These are phyloP conservation scores for Ramaria sp. DNA, from an alignment of 768 basidiomycete species.

Conservation along the genomic window DNA sequence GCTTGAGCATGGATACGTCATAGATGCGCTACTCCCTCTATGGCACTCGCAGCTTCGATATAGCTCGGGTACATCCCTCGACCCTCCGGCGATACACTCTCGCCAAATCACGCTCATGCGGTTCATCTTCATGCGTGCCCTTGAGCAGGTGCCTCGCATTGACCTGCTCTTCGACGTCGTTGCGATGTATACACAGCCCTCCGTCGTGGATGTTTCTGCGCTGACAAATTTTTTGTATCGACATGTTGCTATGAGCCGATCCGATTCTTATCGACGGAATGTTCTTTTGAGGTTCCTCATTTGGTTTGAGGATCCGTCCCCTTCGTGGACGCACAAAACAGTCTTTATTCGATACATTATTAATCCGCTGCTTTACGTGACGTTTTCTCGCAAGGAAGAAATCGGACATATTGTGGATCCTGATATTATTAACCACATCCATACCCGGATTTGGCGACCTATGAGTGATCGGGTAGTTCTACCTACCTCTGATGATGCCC, in stretches of 20 bases:
- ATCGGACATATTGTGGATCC: slow-evolving; percentile 47
- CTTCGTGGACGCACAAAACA: slow-evolving; percentile 68
- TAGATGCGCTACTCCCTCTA: slow-evolving; percentile 60
- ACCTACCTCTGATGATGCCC: slow-evolving; percentile 62
- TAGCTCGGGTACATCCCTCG: background rate
- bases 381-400: slow-evolving; percentile 49
- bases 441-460: slow-evolving; percentile 73
- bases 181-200: slow-evolving; percentile 64
- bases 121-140: slow-evolving; percentile 63
- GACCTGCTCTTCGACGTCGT: slow-evolving; percentile 86
- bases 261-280: slow-evolving; percentile 62
- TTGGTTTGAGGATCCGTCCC: slow-evolving; percentile 61
- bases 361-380: slow-evolving; percentile 75
- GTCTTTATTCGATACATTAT: slow-evolving; percentile 73
- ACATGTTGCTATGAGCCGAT: slow-evolving; percentile 67
- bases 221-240: slow-evolving; percentile 78
- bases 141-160: slow-evolving; percentile 63
- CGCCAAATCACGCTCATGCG: slow-evolving; percentile 58
- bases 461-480: slow-evolving; percentile 46
- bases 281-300: slow-evolving; percentile 75
- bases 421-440: slow-evolving; percentile 59
- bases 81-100: slow-evolving; percentile 7
- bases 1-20: slow-evolving; percentile 47
- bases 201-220: slow-evolving; percentile 71
- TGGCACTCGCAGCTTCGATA: slow-evolving; percentile 48